Base-by-base conservation (phyloP, 129 eudicot genomes). In the Centella asiatica region DNA sequence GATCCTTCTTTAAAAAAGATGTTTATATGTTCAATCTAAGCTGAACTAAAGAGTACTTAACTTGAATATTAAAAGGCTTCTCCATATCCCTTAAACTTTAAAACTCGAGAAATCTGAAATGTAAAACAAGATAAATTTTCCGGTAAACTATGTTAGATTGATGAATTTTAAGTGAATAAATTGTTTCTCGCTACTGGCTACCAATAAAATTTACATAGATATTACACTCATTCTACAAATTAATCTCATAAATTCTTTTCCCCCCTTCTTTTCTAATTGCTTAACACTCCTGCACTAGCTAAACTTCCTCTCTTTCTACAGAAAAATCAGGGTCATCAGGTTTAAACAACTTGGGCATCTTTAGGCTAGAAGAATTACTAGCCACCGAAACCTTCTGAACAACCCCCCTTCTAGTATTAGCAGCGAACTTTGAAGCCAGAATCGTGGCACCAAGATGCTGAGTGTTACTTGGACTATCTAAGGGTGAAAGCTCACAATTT, bases 251-350 rank as follows among this genome's bases (percentile, higher is more conserved):
- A n/a, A 7, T 13, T 13, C 12, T 7, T 37, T 37, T 2, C 15
- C 12, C 15, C 15, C 3, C 47, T 15, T 42, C 47, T 42, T 11
- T 11, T 42, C 47, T 42, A 42, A 14, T 4, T 6, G 3, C 0
- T 42, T 15, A 58, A 9, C 17, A 31, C 12, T 56, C 62, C 62
- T 58, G 45, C 18, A n/a, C 79, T 65, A 56, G 26, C 54, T 65
- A 65, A 60, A 11, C 44, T 19, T 37, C 53, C 44, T 62, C 68
- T 50, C 56, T 37, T 19, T 60, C 71, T 60, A 52, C 64, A 26
- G 74, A 85, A 71, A 90, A 90, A 69, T 77, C 83, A 17, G 95
- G 95, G 65, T 86, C 93, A 33, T 90, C 81, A 4, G 97, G 97
- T 69, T 90, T 90, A 7, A 90, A 75, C 72, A 90, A 70, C 62